A percentile compares a stretch with the other conserved stretches of the same genome.
These are phyloP conservation scores for Penicillium olsonii DNA, from an alignment of 2,329 filamentous ascomycete species.

Conservation along the genomic window DNA sequence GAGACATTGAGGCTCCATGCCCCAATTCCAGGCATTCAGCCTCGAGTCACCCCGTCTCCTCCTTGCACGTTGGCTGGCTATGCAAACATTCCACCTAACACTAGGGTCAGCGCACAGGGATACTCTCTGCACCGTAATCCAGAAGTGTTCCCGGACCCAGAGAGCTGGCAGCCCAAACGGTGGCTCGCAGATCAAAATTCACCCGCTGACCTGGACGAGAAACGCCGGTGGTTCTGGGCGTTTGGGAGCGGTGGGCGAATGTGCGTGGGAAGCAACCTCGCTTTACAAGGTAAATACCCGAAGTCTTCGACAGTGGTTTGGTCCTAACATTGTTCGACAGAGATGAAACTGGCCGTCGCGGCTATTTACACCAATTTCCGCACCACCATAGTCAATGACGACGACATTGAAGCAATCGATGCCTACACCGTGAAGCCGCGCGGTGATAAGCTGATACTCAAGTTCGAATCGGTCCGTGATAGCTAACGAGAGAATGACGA, in stretches of 20 bases:
- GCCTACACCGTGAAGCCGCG: conserved; percentile 63
- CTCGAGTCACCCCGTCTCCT: conserved; percentile 52
- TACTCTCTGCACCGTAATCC: conserved; percentile 56
- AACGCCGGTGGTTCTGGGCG: conserved; percentile 53
- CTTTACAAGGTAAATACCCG: conserved; percentile 44
- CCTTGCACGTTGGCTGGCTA: conserved; percentile 43
- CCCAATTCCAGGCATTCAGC: conserved; percentile 64
- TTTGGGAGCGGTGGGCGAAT: conserved; percentile 53
- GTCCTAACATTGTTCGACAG: conserved; percentile 41
- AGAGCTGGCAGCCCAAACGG: conserved; percentile 49
- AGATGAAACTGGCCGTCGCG: conserved; percentile 72
- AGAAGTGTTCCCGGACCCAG: conserved; percentile 51
- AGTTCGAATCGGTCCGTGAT: conserved; percentile 46
- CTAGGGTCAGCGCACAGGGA: conserved; percentile 50
- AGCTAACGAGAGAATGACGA: background rate
- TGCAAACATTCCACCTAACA: conserved; percentile 44
- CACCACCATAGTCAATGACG: conserved; percentile 62
- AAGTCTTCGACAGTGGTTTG: background rate
- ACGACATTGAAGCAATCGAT: conserved; percentile 65
- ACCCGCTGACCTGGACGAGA: conserved; percentile 42
- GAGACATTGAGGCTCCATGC: conserved; percentile 64
- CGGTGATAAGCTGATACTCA: conserved; percentile 60
- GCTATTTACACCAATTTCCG: conserved; percentile 70
- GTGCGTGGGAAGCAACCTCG: conserved; percentile 53
- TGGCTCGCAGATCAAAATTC: conserved; percentile 49